Base-by-base conservation (phyloP, 768 basidiomycete genomes). In the Lactarius pseudohatsudake region DNA sequence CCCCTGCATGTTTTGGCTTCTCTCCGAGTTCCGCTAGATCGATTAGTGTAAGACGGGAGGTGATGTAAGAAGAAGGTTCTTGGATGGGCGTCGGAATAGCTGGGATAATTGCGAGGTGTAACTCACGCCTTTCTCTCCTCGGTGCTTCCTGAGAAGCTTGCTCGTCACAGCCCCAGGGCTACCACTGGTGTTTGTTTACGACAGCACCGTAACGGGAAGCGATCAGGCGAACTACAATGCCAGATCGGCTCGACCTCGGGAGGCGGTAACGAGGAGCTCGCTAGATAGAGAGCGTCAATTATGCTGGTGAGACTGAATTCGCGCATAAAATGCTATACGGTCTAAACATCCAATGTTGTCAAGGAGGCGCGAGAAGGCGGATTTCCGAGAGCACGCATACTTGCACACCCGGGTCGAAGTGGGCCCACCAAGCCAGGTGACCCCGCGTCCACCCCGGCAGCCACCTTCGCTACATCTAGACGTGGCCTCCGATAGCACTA, bases 141-240 rank as follows among this genome's bases (percentile, higher is more conserved):
- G 86, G 72, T 95, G 92, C 8, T 92, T 86, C 70, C 88, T 85
- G 64, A 96, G 85, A 36, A 98, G 80, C 73, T 94, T 94, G 79
- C 97, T 82, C 15, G 93, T 94, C 70, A 98, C 94, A 76, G 98
- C 85, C 3, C 92, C 89, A 74, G 98, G 97, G 70, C 91, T 93
- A 67, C 97, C 30, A 32, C 32, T 32, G 7, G 32, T 7, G 32
- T 32, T 7, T 32, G 32, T 32, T 34, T 47, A 26, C n/a, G 47
- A 50, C 10, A 2, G 10, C 11, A 2, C 13, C 47, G 47, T 50
- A 26, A 50, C 47, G 2, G 36, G 50, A 53, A 53, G 50, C 13
- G 10, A 15, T 28, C 13, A 53, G 50, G 26, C 4, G 26, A 50
- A 22, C 26, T 22, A 22, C 26, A 13, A 22, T 45, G 50, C 22